Base-by-base conservation (phyloP, 306 rosid species). In the Trichosanthes cucumerina region DNA sequence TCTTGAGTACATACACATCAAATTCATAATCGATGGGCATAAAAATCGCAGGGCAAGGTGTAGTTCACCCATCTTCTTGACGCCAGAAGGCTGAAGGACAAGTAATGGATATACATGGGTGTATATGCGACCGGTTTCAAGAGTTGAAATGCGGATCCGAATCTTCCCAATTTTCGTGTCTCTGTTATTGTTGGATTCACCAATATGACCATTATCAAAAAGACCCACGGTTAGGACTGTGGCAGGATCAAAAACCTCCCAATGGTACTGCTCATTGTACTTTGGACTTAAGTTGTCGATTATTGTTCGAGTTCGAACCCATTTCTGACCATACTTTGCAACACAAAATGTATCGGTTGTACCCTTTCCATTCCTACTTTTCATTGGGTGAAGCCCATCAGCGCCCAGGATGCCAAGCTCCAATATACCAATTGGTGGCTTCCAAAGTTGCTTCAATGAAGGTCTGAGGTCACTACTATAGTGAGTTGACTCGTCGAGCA, bases 381-480 rank as follows among this genome's bases (percentile, higher is more conserved):
- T 95, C 73, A 84, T 83, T 21, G 98, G 98, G 57, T 86, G 97
- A 7, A 87, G 82, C 12, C 87, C 96, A 21, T 82, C 81, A 15
- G 90, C 96, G 39, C 79, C 83, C 24, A 95, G 83, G 82, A 95
- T 89, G 39, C 98, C 98, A 8, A 95, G 97, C 82, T 95, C 98
- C 38, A 95, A 78, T 62, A 91, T 78, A 19, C 98, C 98, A 44
- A 95, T 91, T 65, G 92, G 23, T 15, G 88, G 75, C 86, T 95
- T 95, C 97, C 97, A 91, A 0, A 95, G 91, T 77, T 36, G 90
- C 84, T 80, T 92, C 14, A 87, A 77, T 14, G 93, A 80, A 23
- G 98, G 97, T 41, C 92, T 88, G 46, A 95, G 93, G 86, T 95
- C 98, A 23, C 97, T 91, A 38, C 98, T 95, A 76, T 91, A 92